Conservation (phyloP, 1,284 basidiomycete genomes). For the Fomitopsis palustris region DNA sequence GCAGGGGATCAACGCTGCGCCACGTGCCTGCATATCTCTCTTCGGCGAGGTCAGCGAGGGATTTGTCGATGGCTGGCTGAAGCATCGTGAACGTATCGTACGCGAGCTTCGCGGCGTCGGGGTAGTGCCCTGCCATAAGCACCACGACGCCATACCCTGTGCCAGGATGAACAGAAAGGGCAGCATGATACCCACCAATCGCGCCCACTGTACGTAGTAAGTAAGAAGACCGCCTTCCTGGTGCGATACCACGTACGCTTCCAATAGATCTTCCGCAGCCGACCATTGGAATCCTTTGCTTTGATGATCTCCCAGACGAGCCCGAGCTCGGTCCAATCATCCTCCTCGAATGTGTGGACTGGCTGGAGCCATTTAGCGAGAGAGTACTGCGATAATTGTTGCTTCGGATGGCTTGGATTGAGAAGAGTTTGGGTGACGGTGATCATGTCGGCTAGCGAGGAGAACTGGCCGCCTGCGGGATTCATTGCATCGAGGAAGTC, state of each 20-base stretch:
- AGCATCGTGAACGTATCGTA: slow-evolving; percentile 36
- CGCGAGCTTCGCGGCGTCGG: slow-evolving; percentile 34
- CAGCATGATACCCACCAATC: slow-evolving; percentile 40
- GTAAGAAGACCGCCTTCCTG: no score
- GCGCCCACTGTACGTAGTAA: slow-evolving; percentile 35
- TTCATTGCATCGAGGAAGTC: slow-evolving; percentile 39
- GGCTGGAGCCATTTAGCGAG: slow-evolving; percentile 42
- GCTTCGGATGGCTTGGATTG: slow-evolving; percentile 33
- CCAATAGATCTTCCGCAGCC: slow-evolving; percentile 35
- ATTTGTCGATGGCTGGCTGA: slow-evolving; percentile 37
- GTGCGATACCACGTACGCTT: slow-evolving; percentile 18
- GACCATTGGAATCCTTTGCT: slow-evolving; percentile 29
- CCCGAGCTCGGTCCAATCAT: slow-evolving; percentile 41
- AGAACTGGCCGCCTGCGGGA: slow-evolving; percentile 45
- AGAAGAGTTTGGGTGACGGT: slow-evolving; percentile 40
- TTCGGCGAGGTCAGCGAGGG: slow-evolving; percentile 28
- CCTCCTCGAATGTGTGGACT: slow-evolving; percentile 31
- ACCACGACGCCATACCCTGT: slow-evolving; percentile 44
- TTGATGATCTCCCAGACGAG: slow-evolving; percentile 47
- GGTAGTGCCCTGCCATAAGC: slow-evolving; percentile 39
- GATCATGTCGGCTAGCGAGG: slow-evolving; percentile 41
- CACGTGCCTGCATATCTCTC: slow-evolving; percentile 35
- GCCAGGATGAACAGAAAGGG: slow-evolving; percentile 41
- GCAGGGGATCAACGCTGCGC: slow-evolving; percentile 18
- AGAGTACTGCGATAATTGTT: slow-evolving; percentile 33